Conservation (phyloP, 2,329 filamentous ascomycete genomes). For the Venturiaceae sp. region DNA sequence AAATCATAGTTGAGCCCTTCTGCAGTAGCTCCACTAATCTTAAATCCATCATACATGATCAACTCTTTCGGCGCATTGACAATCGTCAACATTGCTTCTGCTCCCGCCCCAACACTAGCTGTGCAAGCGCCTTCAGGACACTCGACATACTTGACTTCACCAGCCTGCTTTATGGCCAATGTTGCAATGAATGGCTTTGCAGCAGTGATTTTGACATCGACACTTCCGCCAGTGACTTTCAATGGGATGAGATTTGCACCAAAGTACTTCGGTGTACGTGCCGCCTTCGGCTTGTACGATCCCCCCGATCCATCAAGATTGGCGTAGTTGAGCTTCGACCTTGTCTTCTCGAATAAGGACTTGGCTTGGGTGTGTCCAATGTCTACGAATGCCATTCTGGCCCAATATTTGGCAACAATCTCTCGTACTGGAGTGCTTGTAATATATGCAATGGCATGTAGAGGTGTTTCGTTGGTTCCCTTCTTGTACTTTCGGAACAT, state of each 20-base stretch:
- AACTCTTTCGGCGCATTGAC: constrained; percentile 37
- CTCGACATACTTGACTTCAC: constrained; percentile 23
- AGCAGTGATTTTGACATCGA: constrained; percentile 24
- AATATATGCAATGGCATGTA: constrained; percentile 36
- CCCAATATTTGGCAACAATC: constrained; percentile 41
- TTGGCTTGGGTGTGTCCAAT: constrained; percentile 36
- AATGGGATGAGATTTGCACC: constrained; percentile 41
- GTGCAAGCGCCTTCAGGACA: background rate
- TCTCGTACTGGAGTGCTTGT: constrained; percentile 24
- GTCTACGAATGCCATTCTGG: constrained; percentile 43
- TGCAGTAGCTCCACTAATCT: background rate
- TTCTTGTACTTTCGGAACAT: constrained; percentile 32
- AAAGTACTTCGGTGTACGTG: constrained; percentile 37
- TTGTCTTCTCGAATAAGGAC: constrained; percentile 26
- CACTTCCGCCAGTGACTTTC: constrained; percentile 19
- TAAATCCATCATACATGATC: constrained; percentile 30
- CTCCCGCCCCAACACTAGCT: background rate
- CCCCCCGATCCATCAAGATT: constrained; percentile 30
- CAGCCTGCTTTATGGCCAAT: constrained; percentile 26
- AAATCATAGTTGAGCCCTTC: constrained; percentile 14
- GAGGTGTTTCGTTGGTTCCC: constrained; percentile 39
- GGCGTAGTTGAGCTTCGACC: constrained; percentile 8
- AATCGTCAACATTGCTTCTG: constrained; percentile 33
- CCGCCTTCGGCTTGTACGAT: constrained; percentile 33
- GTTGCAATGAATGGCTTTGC: constrained; percentile 30